A percentile compares a stretch with the other conserved stretches of the same genome.
phyloP scores from a whole-genome alignment of 768 basidiomycete genomes.

The Mycena albidolilacea region DNA sequence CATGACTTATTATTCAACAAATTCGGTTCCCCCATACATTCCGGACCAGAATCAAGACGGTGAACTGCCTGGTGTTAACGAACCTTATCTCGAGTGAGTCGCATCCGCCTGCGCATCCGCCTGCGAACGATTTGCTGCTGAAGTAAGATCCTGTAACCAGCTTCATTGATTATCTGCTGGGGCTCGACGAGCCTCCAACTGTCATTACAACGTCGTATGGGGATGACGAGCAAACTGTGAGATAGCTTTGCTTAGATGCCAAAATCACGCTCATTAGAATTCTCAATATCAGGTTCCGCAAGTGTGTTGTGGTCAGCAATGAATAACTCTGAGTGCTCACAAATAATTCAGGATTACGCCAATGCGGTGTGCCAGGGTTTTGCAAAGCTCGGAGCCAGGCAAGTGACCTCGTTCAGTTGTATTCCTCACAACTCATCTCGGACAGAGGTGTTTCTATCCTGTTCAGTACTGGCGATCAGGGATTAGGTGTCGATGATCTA shows the following conservation, averaged over 20 bases:
- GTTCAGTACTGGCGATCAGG: slow-evolving; percentile 59
- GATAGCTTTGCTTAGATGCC: background rate
- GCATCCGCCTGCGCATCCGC: background rate
- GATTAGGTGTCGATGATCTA: slow-evolving; percentile 52
- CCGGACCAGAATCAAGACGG: slow-evolving; percentile 46
- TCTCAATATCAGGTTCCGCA: slow-evolving; percentile 17
- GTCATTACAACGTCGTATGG: slow-evolving; percentile 59
- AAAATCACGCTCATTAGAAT: background rate
- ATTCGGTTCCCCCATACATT: slow-evolving; percentile 59
- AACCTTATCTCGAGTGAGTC: slow-evolving; percentile 55
- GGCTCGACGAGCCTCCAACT: slow-evolving; percentile 50
- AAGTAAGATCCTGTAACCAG: background rate
- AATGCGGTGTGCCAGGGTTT: slow-evolving; percentile 56
- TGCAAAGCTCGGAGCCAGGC: slow-evolving; percentile 60
- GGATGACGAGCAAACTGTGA: slow-evolving; percentile 47
- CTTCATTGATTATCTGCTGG: slow-evolving; percentile 56
- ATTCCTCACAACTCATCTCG: background rate
- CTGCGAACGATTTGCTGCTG: background rate
- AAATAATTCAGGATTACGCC: slow-evolving; percentile 57
- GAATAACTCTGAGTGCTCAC: slow-evolving; percentile 24
- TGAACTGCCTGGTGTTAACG: slow-evolving; percentile 52
- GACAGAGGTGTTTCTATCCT: slow-evolving; percentile 52
- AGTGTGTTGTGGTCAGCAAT: background rate
- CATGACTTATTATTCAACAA: slow-evolving; percentile 59
- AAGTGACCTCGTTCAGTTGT: background rate